phyloP scores from a whole-genome alignment of 1,284 basidiomycete species.

The Trichosporon sp. region DNA sequence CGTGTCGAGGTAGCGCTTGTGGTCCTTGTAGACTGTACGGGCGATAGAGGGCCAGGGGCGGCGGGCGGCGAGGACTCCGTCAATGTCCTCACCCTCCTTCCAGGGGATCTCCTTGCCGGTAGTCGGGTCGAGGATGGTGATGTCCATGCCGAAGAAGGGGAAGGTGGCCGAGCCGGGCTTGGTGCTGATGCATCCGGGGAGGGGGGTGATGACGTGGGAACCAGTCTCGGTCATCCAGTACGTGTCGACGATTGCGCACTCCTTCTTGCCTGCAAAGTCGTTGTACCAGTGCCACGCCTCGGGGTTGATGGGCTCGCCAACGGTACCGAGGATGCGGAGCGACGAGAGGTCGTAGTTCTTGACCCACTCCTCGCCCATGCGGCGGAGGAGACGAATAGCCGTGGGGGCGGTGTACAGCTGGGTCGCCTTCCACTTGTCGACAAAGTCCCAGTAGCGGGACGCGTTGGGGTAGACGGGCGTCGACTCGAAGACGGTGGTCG shows the following conservation, averaged over 20 bases:
- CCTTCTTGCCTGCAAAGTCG: slow-evolving; percentile 78
- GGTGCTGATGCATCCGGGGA: slow-evolving; percentile 90
- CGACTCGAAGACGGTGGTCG: slow-evolving; percentile 92
- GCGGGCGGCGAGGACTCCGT: slow-evolving; percentile 84
- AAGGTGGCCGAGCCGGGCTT: slow-evolving; percentile 96
- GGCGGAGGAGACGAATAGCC: slow-evolving; percentile 77
- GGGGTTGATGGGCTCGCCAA: slow-evolving; percentile 98
- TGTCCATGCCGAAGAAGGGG: slow-evolving; percentile 93
- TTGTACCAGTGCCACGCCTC: slow-evolving; percentile 98
- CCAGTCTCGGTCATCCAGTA: slow-evolving; percentile 99
- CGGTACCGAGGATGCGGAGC: slow-evolving; percentile 81
- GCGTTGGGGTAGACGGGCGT: slow-evolving; percentile 96
- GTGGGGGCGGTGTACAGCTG: slow-evolving; percentile 93
- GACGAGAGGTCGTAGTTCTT: slow-evolving; percentile 75
- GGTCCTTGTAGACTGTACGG: slow-evolving; percentile 88
- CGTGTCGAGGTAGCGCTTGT: slow-evolving; percentile 84
- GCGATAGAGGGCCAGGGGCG: slow-evolving; percentile 94
- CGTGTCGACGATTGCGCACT: slow-evolving; percentile 94
- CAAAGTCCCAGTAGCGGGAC: slow-evolving; percentile 93
- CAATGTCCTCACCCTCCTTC: slow-evolving; percentile 68
- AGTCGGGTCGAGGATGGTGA: slow-evolving; percentile 75
- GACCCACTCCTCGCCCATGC: slow-evolving; percentile 82
- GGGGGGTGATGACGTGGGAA: slow-evolving; percentile 87
- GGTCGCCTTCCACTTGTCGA: slow-evolving; percentile 87
- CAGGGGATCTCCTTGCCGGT: slow-evolving; percentile 55